These are phyloP conservation scores for Penicillium maclennaniae DNA, from an alignment of 495 filamentous ascomycete species.

Conservation along the genomic window DNA sequence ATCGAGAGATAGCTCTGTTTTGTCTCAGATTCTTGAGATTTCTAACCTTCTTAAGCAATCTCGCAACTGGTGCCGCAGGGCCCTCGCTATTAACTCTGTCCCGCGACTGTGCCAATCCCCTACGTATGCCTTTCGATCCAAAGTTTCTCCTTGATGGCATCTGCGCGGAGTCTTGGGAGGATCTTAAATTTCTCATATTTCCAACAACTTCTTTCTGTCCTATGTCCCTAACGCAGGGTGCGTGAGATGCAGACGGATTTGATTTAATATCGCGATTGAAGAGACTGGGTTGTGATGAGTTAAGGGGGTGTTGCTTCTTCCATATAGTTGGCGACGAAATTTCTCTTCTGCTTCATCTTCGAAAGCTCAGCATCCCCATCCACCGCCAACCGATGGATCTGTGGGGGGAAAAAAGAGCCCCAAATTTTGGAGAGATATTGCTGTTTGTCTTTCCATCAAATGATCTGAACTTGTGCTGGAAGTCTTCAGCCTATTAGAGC, in stretches of 20 bases:
- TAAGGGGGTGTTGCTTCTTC: no score
- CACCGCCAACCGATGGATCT: constrained; percentile 40
- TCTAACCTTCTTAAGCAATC: constrained; percentile 15
- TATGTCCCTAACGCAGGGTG: background rate
- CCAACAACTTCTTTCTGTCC: constrained; percentile 6
- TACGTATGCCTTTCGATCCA: background rate
- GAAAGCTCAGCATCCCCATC: constrained; percentile 25
- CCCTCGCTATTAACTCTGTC: background rate
- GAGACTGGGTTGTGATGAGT: no score
- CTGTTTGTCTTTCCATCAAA: constrained; percentile 46
- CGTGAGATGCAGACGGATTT: constrained; percentile 11
- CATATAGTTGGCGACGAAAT: constrained; percentile 50
- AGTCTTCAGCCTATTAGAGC: constrained; percentile 15
- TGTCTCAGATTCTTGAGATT: background rate
- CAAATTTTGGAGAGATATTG: constrained; percentile 49
- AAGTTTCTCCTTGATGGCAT: background rate
- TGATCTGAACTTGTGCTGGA: constrained; percentile 35
- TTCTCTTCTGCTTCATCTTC: constrained; percentile 32
- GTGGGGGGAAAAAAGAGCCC: constrained; percentile 56
- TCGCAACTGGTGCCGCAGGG: constrained; percentile 4
- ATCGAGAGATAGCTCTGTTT: background rate
- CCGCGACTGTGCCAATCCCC: background rate
- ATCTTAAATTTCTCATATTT: constrained; percentile 1
- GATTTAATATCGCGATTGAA: background rate
- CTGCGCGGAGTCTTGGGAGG: background rate